phyloP scores from a whole-genome alignment of 192 early-diverging fungal genomes.

The Diversispora epigaea region DNA sequence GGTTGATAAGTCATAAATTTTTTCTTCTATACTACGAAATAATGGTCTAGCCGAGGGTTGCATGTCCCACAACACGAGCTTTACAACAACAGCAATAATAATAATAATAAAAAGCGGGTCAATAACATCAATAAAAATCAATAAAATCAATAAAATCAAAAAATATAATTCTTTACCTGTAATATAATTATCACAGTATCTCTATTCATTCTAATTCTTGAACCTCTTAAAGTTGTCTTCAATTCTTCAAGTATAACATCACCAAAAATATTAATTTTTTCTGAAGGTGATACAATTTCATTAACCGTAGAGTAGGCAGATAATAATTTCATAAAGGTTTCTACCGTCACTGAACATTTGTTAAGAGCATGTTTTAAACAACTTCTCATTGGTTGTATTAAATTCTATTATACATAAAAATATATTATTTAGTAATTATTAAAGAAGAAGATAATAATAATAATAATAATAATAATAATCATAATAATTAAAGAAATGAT shows the following conservation, averaged over 20 bases:
- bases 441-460: background rate
- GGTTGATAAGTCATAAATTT: background rate
- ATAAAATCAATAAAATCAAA: background rate
- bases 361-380: conserved; percentile 42
- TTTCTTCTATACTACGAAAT: conserved; percentile 42
- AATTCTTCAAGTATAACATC: conserved; percentile 46
- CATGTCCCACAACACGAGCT: conserved; percentile 46
- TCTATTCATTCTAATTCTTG: conserved; percentile 32
- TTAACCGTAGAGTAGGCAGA: conserved; percentile 37
- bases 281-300: conserved; percentile 31
- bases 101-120: background rate
- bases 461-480: background rate
- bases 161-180: conserved; percentile 35
- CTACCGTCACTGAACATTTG: conserved; percentile 36
- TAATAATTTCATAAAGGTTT: conserved; percentile 42
- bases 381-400: conserved; percentile 35
- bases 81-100: background rate
- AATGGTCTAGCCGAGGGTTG: conserved; percentile 30
- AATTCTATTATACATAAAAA: conserved; percentile 31
- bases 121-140: background rate
- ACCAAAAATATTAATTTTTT: conserved; percentile 39
- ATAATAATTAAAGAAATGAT: background rate
- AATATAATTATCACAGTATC: conserved; percentile 43
- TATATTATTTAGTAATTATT: background rate
- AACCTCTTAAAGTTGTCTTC: conserved; percentile 24